These are phyloP conservation scores for Verticillium tricorpus DNA, from an alignment of 2,329 filamentous ascomycete species.

Conservation along the genomic window DNA sequence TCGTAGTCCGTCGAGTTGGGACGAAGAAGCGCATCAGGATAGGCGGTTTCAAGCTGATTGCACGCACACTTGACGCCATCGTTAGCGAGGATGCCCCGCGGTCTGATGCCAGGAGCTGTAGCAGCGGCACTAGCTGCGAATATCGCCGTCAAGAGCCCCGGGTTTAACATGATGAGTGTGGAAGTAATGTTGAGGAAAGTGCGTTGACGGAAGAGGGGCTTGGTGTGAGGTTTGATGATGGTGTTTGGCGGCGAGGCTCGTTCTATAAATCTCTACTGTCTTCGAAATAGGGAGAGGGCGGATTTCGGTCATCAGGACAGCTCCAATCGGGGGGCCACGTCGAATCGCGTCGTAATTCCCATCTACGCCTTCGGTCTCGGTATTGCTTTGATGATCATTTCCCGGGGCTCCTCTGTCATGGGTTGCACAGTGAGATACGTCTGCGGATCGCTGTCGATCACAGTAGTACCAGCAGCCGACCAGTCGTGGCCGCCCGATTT, in stretches of 20 bases:
- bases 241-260: not conserved
- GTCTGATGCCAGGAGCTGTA: not conserved
- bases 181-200: not conserved
- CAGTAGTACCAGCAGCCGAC: not conserved
- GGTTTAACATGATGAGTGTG: not conserved
- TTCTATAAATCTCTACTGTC: not conserved
- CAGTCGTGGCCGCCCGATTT: not conserved
- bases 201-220: not conserved
- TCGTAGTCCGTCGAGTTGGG: slow-evolving; percentile 5
- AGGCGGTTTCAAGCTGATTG: slow-evolving; percentile 1
- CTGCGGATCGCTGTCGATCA: not conserved
- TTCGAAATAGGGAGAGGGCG: not conserved
- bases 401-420: not conserved
- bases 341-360: not conserved
- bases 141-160: not conserved
- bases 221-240: not conserved
- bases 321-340: not conserved
- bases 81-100: not conserved
- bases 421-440: not conserved
- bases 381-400: not conserved
- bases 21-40: slow-evolving; percentile 1
- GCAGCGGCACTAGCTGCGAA: not conserved
- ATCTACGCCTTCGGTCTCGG: not conserved
- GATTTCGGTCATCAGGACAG: not conserved
- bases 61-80: slow-evolving; percentile 2